These are phyloP conservation scores for Astragalus glycyphyllos DNA, from an alignment of 306 rosid species.

Conservation along the genomic window DNA sequence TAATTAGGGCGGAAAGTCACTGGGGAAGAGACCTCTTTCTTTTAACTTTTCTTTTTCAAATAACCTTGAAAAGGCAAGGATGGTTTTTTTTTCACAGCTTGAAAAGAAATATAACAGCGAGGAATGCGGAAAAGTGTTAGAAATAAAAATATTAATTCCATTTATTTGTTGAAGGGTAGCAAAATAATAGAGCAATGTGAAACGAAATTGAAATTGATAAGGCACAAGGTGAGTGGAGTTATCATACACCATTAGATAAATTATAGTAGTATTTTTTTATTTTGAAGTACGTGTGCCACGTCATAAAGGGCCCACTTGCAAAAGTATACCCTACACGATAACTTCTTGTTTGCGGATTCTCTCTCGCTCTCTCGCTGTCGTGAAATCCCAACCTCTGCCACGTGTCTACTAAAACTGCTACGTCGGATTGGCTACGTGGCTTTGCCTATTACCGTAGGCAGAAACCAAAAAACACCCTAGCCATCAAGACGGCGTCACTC, in stretches of 20 bases:
- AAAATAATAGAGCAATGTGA: constrained; percentile 2
- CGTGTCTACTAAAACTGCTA: constrained; percentile 44
- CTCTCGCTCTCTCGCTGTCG: constrained; percentile 49
- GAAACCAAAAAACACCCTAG: not conserved
- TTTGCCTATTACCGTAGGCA: constrained; percentile 31
- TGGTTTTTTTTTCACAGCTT: not conserved
- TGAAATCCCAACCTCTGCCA: constrained; percentile 42
- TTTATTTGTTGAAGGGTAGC: not conserved
- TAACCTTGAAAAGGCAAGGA: constrained; percentile 38
- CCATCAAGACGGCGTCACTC: not conserved
- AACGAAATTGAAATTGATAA: constrained; percentile 9
- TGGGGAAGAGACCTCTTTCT: not conserved
- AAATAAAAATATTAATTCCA: not conserved
- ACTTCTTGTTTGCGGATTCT: constrained; percentile 56
- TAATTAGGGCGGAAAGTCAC: not conserved
- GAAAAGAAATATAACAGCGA: constrained; percentile 28
- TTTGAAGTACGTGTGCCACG: constrained; percentile 58
- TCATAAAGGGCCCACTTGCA: constrained; percentile 44
- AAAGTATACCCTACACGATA: constrained; percentile 43
- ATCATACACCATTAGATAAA: constrained; percentile 28
- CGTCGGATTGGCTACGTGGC: constrained; percentile 55
- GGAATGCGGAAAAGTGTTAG: constrained; percentile 34
- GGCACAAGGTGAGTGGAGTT: constrained; percentile 29
- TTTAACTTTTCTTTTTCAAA: no score
- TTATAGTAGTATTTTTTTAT: not conserved